phyloP scores from a whole-genome alignment of 768 basidiomycete species.

The Tulasnella sp. region DNA sequence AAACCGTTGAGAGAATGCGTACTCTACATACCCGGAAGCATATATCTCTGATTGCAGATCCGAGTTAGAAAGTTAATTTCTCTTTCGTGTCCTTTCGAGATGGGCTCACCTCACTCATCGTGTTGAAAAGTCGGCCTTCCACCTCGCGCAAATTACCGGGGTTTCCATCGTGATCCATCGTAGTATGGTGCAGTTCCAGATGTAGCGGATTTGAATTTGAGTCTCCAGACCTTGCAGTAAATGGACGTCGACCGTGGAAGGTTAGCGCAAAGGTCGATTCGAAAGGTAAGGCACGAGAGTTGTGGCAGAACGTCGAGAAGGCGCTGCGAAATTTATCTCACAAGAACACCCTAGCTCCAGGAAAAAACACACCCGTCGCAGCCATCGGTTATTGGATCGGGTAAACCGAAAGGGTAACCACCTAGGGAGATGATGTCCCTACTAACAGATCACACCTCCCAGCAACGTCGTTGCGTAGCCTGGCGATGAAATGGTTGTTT shows the following conservation, averaged over 20 bases:
- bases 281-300: too few relatives aligned
- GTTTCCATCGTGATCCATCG: not conserved
- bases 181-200: not conserved
- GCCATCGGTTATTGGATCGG: too few relatives aligned
- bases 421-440: too few relatives aligned
- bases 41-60: not conserved
- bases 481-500: too few relatives aligned
- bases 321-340: too few relatives aligned
- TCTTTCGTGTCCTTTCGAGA: not conserved
- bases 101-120: constrained; percentile 11
- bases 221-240: not conserved
- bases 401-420: too few relatives aligned
- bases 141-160: not conserved
- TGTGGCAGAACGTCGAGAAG: too few relatives aligned
- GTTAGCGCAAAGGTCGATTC: too few relatives aligned
- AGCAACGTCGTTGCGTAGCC: too few relatives aligned
- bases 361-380: too few relatives aligned
- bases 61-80: not conserved
- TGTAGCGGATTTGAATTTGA: not conserved
- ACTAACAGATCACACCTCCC: too few relatives aligned
- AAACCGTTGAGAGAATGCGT: not conserved
- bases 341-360: too few relatives aligned
- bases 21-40: not conserved
- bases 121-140: constrained; percentile 17
- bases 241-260: not conserved